phyloP scores from a whole-genome alignment of 176 grass and related monocot genomes.

The Pontederia crassipes region DNA sequence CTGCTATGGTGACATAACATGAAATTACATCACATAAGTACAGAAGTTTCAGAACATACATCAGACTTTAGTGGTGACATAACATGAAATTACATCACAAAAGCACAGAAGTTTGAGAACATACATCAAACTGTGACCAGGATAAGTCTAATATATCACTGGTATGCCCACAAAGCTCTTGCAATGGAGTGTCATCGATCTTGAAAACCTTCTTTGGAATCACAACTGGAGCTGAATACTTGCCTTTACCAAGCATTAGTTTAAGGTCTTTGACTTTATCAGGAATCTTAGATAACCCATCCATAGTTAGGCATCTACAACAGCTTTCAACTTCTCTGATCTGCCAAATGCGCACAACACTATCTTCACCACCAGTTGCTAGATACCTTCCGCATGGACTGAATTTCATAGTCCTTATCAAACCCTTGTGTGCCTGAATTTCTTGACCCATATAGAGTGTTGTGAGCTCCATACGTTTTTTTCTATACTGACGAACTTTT shows the following conservation, averaged over 20 bases:
- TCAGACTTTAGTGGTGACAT: no score
- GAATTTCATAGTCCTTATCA: conserved; percentile 77
- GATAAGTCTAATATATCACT: conserved; percentile 70
- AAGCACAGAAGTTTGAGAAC: conserved; percentile 16
- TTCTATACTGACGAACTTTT: conserved; percentile 50
- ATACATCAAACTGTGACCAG: conserved; percentile 83
- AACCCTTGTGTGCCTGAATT: conserved; percentile 79
- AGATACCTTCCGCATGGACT: conserved; percentile 73
- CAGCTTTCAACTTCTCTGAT: conserved; percentile 57
- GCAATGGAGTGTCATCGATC: conserved; percentile 56
- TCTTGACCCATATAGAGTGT: conserved; percentile 71
- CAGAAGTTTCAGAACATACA: conserved; percentile 35
- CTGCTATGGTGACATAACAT: background rate
- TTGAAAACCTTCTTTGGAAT: conserved; percentile 47
- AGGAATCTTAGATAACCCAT: conserved; percentile 18
- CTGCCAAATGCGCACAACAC: conserved; percentile 57
- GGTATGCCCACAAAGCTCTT: conserved; percentile 68
- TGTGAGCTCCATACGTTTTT: conserved; percentile 60
- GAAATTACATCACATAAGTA: conserved; percentile 5
- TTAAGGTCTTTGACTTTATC: conserved; percentile 38
- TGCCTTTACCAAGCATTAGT: conserved; percentile 23
- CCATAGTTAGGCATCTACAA: conserved; percentile 23
- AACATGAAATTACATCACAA: background rate
- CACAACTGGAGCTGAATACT: conserved; percentile 32
- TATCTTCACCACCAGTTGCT: conserved; percentile 84